Evolutionary conservation across 495 filamentous ascomycete species (phyloP).

Genomic region (Annulohypoxylon nitens): DNA sequence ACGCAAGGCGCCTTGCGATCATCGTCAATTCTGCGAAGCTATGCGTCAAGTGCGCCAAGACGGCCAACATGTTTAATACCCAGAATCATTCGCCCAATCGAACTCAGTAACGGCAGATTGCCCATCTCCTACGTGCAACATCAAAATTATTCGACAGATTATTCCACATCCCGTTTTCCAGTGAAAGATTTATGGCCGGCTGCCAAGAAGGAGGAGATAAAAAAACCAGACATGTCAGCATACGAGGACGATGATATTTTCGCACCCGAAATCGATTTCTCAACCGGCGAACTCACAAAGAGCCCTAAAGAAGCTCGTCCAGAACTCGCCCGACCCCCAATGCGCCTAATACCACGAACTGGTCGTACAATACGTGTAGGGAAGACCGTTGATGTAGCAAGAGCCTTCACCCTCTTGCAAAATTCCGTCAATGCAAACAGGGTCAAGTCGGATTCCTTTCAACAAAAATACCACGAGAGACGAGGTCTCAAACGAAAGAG

Average conservation of each 20-base stretch:
- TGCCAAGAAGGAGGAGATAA: slow-evolving; percentile 6
- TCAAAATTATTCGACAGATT: slow-evolving; percentile 24
- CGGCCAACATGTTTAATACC: slow-evolving; percentile 27
- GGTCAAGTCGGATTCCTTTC: slow-evolving; percentile 61
- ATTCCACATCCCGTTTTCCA: slow-evolving; percentile 14
- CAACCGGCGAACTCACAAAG: slow-evolving; percentile 42
- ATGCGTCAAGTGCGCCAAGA: slow-evolving; percentile 33
- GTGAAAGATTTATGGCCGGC: neutral
- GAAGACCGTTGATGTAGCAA: slow-evolving; percentile 63
- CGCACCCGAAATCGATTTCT: slow-evolving; percentile 36
- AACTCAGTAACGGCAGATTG: neutral
- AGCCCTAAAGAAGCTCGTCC: slow-evolving; percentile 26
- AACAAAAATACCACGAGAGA: slow-evolving; percentile 77
- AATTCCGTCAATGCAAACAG: slow-evolving; percentile 61
- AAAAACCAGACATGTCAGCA: slow-evolving; percentile 32
- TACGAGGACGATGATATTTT: slow-evolving; percentile 30
- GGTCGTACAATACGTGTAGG: slow-evolving; percentile 71
- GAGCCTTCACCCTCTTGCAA: slow-evolving; percentile 67
- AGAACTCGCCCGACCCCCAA: slow-evolving; percentile 32
- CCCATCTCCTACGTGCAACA: slow-evolving; percentile 19
- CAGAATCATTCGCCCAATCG: slow-evolving; percentile 5
- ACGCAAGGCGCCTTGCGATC: slow-evolving; percentile 43
- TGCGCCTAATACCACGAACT: slow-evolving; percentile 64
- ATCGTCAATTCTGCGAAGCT: slow-evolving; percentile 32
- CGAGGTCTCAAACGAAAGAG: slow-evolving; percentile 81